Evolutionary conservation across 2,329 filamentous ascomycete species (phyloP).

Genomic region (Cytospora piceae): DNA sequence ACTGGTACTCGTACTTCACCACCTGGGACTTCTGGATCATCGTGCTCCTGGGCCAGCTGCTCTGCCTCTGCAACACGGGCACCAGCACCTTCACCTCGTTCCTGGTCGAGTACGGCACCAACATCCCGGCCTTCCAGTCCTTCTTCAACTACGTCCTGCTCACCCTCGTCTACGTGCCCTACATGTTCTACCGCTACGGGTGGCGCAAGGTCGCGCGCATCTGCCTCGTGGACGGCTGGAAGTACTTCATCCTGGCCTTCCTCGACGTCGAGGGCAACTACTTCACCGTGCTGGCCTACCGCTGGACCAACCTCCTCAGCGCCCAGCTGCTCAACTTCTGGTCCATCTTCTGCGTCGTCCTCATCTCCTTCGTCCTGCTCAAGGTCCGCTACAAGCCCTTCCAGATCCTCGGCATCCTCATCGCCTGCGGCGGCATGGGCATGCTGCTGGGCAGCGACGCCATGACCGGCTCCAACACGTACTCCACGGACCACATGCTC

Average conservation of each 20-base stretch:
- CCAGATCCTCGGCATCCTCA: slow-evolving; percentile 83
- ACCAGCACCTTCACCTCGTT: slow-evolving; percentile 90
- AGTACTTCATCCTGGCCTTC: slow-evolving; percentile 90
- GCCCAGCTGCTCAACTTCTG: slow-evolving; percentile 98
- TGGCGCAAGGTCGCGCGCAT: slow-evolving; percentile 69
- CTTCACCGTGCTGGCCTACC: slow-evolving; percentile 93
- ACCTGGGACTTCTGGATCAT: slow-evolving; percentile 90
- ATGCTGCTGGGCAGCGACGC: slow-evolving; percentile 86
- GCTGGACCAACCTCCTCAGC: slow-evolving; percentile 87
- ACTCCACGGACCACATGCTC: slow-evolving; percentile 69
- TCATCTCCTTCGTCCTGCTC: slow-evolving; percentile 80
- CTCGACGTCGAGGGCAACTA: slow-evolving; percentile 97
- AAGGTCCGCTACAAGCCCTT: slow-evolving; percentile 86
- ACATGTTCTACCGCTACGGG: slow-evolving; percentile 80
- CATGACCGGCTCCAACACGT: slow-evolving; percentile 74
- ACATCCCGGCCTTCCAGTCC: slow-evolving; percentile 92
- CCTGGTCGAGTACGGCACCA: slow-evolving; percentile 67
- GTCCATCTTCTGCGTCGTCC: slow-evolving; percentile 91
- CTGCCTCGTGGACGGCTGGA: slow-evolving; percentile 78
- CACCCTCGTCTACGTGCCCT: slow-evolving; percentile 77
- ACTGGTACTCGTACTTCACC: slow-evolving; percentile 75
- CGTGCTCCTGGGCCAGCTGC: slow-evolving; percentile 77
- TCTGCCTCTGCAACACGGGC: slow-evolving; percentile 86
- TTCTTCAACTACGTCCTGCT: slow-evolving; percentile 93
- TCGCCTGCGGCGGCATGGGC: slow-evolving; percentile 90